Evolutionary conservation across 1,139 yeast species (phyloP).

Genomic region (Saccharomyces pastorianus): DNA sequence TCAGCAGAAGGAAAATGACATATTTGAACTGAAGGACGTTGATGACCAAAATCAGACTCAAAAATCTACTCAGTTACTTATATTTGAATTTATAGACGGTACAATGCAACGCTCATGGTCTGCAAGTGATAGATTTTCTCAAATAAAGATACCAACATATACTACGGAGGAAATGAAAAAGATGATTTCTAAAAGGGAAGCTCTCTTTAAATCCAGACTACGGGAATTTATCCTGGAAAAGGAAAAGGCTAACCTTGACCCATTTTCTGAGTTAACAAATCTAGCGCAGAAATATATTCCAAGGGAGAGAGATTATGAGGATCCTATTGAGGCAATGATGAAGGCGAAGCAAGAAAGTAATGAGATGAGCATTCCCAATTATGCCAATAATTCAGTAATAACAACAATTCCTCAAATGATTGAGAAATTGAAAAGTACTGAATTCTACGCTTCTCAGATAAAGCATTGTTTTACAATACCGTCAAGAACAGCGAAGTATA

Average conservation of each 20-base stretch:
- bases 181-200: constrained; percentile 52
- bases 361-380: constrained; percentile 19
- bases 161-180: constrained; percentile 46
- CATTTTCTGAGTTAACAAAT: constrained; percentile 34
- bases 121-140: constrained; percentile 29
- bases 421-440: constrained; percentile 37
- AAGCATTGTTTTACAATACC: constrained; percentile 39
- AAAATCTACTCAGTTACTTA: constrained; percentile 43
- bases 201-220: constrained; percentile 43
- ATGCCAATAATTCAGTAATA: constrained; percentile 26
- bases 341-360: constrained; percentile 15
- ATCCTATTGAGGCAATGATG: constrained; percentile 46
- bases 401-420: constrained; percentile 40
- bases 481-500: constrained; percentile 40
- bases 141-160: constrained; percentile 38
- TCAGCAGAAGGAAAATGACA: constrained; percentile 42
- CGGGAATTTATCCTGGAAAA: constrained; percentile 35
- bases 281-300: constrained; percentile 43
- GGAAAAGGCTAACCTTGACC: constrained; percentile 31
- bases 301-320: constrained; percentile 37
- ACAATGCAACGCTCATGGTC: constrained; percentile 39
- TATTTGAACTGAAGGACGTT: constrained; percentile 37
- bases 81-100: constrained; percentile 77
- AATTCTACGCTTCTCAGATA: constrained; percentile 56
- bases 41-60: constrained; percentile 30